Conservation (phyloP, 164 flowering plant species). For the Cinnamomum micranthum region DNA sequence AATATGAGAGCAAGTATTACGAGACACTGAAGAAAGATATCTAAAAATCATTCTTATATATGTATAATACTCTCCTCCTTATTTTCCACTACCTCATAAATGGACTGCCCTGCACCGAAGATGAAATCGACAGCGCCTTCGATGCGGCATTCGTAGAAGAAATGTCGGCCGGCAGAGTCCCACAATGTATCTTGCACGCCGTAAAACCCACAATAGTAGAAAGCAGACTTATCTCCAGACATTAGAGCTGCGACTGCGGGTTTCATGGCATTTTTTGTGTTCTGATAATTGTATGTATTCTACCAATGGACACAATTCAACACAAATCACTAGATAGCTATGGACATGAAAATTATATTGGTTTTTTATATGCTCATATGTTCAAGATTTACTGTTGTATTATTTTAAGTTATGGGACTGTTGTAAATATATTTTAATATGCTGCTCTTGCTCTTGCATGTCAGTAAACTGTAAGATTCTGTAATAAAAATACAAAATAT, state of each 20-base stretch:
- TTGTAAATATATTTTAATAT: no score
- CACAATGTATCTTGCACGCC: constrained; percentile 41
- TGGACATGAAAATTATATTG: background rate
- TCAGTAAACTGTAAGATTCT: no score
- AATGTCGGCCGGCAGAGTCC: constrained; percentile 31
- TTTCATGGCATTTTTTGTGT: background rate
- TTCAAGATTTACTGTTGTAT: background rate
- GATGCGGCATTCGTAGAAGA: constrained; percentile 27
- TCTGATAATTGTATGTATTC: constrained; percentile 4
- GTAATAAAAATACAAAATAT: no score
- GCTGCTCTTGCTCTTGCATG: no score
- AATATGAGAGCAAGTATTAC: no score
- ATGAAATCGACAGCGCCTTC: constrained; percentile 42
- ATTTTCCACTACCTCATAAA: constrained; percentile 21
- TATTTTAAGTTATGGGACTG: no score
- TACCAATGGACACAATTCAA: background rate
- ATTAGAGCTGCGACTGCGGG: constrained; percentile 21
- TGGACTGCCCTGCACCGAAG: constrained; percentile 32
- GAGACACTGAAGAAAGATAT: background rate
- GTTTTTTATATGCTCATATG: background rate
- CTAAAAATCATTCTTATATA: background rate
- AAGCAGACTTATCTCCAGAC: constrained; percentile 29
- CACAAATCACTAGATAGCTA: background rate
- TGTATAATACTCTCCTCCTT: no score
- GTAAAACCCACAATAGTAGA: constrained; percentile 21